Evolutionary conservation across 257 asterid genomes (phyloP), one percentile per base, ranked within the genome.

Genomic region (Asclepias syriaca): DNA sequence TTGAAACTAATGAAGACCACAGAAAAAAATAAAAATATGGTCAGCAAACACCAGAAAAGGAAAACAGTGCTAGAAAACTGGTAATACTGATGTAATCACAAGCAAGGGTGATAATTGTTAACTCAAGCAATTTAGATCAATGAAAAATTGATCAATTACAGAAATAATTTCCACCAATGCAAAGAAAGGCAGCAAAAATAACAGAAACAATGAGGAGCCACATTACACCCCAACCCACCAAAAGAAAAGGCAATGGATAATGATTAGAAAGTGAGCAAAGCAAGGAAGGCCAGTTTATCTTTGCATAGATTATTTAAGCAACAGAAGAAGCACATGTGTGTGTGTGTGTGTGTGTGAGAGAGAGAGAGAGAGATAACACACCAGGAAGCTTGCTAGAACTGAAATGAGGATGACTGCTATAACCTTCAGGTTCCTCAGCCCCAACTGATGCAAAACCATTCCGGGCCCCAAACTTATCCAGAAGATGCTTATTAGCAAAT

Each of bases 341-440:
- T 45, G 24, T 16, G 43, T 27, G n/a, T n/a, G n/a, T n/a, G n/a
- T n/a, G 16, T 56, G 27, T 46, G 1, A 8, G 14, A 46, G 54
- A 7, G 53, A 57, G 51, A 11, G 56, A 32, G 67, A 72, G 48
- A 32, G 19, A 22, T 2, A 74, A 85, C 88, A 78, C 66, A 95
- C 98, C 94, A 54, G 96, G 71, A 75, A 79, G 85, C 84, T 85
- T 86, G 80, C 80, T 88, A 43, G 86, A 81, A 68, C 86, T 56
- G 69, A 81, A 65, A 75, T 81, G 78, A 67, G 95, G 83, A 76
- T 81, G 83, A 57, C 48, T 76, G 81, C 83, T 64, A 78, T 74
- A 84, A 51, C 68, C 68, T 83, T 88, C 91, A 50, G 83, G 71
- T 68, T 88, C 97, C 63, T 81, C 78, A 74, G 78, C 81, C 58